phyloP scores from a whole-genome alignment of 306 rosid species.

The Biancaea sappan region DNA sequence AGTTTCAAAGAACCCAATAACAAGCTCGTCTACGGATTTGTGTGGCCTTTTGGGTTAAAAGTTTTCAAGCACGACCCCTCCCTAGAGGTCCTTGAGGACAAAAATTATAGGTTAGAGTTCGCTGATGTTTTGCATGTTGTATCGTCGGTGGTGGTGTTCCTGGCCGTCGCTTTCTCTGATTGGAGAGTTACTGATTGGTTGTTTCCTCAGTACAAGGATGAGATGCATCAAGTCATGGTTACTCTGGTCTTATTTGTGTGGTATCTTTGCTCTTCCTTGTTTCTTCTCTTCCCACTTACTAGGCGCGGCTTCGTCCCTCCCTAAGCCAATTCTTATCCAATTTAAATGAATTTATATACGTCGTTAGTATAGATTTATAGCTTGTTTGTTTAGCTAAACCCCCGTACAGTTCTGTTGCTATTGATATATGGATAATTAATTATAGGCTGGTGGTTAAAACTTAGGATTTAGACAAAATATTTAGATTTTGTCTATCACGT shows the following conservation, averaged over 20 bases:
- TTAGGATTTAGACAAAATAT: no score
- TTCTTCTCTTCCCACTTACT: conserved; percentile 16
- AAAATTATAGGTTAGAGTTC: background rate
- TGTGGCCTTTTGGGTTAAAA: background rate
- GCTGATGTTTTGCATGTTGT: background rate
- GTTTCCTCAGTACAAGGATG: background rate
- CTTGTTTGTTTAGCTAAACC: no score
- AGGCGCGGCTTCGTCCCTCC: conserved; percentile 14
- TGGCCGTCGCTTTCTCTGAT: conserved; percentile 11
- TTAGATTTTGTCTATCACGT: no score
- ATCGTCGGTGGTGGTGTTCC: conserved; percentile 2
- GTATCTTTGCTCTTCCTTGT: background rate
- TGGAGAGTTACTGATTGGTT: background rate
- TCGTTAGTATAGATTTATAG: no score
- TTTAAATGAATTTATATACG: no score
- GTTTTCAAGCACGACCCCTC: background rate
- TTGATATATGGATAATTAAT: no score
- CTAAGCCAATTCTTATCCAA: no score
- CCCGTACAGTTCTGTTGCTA: no score
- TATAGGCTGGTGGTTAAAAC: no score
- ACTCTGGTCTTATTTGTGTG: background rate
- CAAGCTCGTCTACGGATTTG: background rate
- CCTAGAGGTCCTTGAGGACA: background rate
- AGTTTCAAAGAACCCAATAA: background rate
- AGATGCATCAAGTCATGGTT: conserved; percentile 1